Base-by-base conservation (phyloP, 108 stramenopile species). In the Schizochytrium sp. region DNA sequence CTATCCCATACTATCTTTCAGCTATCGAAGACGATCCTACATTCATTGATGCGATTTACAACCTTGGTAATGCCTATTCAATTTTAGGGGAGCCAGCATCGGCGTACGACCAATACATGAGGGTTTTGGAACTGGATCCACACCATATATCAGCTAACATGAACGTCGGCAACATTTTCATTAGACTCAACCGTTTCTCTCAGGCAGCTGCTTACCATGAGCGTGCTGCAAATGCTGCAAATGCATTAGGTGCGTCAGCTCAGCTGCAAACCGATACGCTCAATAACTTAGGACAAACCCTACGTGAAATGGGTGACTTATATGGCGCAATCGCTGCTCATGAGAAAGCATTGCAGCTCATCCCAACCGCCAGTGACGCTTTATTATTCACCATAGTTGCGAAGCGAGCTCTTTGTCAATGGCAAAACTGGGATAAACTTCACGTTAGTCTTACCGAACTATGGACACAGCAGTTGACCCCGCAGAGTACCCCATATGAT, bases 201-300 rank as follows among this genome's bases (percentile, higher is more conserved):
- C 44, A 88, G 8, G 57, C 87, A 1, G 87, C 57, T 15, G 5
- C 42, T 61, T 61, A 88, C 40, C 60, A 88, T 40, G 41, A 7
- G 8, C 41, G 57, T 4, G 87, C 57, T 38, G 87, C 41, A 3
- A 28, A n/a, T 19, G 60, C 59, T 0, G 46, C 87, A 38, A 38
- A 15, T 7, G n/a, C 57, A 12, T 46, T 59, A 44, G n/a, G 45
- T 0, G 46, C 17, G 41, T 3, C 44, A 0, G n/a, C 17, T 10
- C 57, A 56, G 3, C 40, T n/a, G 40, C 44, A 45, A 3, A 4
- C 87, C 7, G 56, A 87, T 47, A 72, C 89, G 4, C 17, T 90
- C 1, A 90, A 90, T 44, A 90, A 90, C 53, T 49, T 83, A 3
- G 89, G 89, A 7, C 89, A 90, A 44, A 61, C 87, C 0, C 58